Evolutionary conservation across 441 rosid genomes (phyloP), one percentile per base, ranked within the genome.

Genomic region (Populus trichocarpa): DNA sequence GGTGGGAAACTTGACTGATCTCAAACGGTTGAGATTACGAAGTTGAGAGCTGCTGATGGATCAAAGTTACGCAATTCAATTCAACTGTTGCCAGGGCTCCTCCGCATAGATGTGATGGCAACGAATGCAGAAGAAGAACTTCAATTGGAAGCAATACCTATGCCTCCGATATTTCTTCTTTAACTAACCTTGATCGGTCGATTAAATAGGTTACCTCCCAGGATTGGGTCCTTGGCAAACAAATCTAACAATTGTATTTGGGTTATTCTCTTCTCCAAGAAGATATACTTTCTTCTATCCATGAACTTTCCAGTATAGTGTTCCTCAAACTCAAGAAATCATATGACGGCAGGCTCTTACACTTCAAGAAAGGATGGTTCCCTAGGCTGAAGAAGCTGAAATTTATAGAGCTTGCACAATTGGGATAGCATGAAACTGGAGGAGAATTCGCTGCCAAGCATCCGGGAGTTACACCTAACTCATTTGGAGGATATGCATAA

Each of bases 271-370:
- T 67, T 74, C 69, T 87, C 53, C 71, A 73, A 23, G 81, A 80
- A 7, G 83, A 82, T 67, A 81, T 83, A 28, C 77, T 86, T n/a
- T 72, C 75, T 72, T 67, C 80, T 63, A 81, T 87, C 61, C 79
- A 75, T 23, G 53, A 14, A 35, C 80, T 87, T 73, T 84, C 88
- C 22, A 79, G 69, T 75, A 81, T 87, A 20, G 66, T 78, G n/a
- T 72, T 78, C 61, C 89, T 88, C 30, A 86, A 83, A 71, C 77
- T 88, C 32, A 82, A 74, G 68, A 85, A 84, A 22, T 87, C 83
- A 10, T 83, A 81, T 5, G 74, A 74, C 26, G 89, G 87, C 35
- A 63, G 78, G 30, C 40, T 36, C 14, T 30, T 86, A 67, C 63
- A 61, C 12, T 86, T 88, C 59, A 73, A 70, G 77, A 69, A 73